phyloP scores from a whole-genome alignment of 2,329 filamentous ascomycete genomes.

The Nemania sp. region DNA sequence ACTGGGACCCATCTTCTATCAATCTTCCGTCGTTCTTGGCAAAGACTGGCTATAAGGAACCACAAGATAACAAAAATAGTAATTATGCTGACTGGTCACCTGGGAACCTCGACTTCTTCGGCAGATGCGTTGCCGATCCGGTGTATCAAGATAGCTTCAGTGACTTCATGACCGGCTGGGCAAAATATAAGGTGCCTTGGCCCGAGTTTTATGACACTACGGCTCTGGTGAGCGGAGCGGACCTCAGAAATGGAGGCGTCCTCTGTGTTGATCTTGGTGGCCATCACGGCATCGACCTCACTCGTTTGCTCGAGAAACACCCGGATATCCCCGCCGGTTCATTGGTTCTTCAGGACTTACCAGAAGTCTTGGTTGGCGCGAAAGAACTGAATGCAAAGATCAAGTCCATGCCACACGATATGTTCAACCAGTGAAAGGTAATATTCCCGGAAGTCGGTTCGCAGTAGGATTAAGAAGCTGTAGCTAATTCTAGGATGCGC shows the following conservation, averaged over 20 bases:
- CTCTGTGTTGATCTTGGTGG: slow-evolving; percentile 57
- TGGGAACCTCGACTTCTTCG: slow-evolving; percentile 43
- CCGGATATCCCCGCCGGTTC: slow-evolving; percentile 49
- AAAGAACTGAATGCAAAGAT: slow-evolving; percentile 42
- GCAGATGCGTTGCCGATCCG: slow-evolving; percentile 37
- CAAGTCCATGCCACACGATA: slow-evolving; percentile 47
- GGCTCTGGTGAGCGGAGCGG: slow-evolving; percentile 43
- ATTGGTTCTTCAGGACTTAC: slow-evolving; percentile 57
- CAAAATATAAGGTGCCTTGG: slow-evolving; percentile 44
- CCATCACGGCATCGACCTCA: slow-evolving; percentile 55
- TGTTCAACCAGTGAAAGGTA: slow-evolving; percentile 52
- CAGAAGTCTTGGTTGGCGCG: slow-evolving; percentile 44
- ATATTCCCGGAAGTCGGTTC: neutral
- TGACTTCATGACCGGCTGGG: slow-evolving; percentile 44
- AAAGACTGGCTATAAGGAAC: slow-evolving; percentile 44
- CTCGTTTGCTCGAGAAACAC: slow-evolving; percentile 49
- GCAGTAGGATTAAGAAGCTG: too few species aligned
- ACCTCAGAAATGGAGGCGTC: slow-evolving; percentile 46
- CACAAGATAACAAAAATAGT: slow-evolving; percentile 38
- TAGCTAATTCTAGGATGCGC: slow-evolving; percentile 1
- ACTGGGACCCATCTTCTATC: slow-evolving; percentile 19
- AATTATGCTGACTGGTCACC: slow-evolving; percentile 42
- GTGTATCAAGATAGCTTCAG: slow-evolving; percentile 42
- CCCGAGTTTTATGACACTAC: slow-evolving; percentile 46
- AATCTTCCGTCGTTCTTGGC: slow-evolving; percentile 43